Percentiles rank a stretch among this genome's conserved stretches.
phyloP scores from a whole-genome alignment of 148 eudicot species.

The Tetragonia tetragonoides region DNA sequence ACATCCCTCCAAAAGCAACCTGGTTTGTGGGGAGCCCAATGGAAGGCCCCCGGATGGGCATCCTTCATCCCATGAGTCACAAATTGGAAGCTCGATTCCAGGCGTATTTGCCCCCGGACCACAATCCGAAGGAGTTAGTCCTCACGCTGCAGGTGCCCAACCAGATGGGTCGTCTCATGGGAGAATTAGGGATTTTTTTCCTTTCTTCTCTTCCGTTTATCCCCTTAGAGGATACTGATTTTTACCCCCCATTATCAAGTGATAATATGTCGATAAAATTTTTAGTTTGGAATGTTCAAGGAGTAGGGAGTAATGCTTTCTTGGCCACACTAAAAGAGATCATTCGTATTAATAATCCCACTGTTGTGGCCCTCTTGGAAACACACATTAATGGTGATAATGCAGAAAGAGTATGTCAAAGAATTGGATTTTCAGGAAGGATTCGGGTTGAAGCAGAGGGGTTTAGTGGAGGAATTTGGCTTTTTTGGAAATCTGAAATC shows the following conservation, averaged over 20 bases:
- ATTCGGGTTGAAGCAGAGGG: background rate
- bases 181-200: background rate
- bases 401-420: background rate
- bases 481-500: background rate
- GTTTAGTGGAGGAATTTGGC: background rate
- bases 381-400: background rate
- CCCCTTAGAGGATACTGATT: too few species aligned
- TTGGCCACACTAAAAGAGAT: background rate
- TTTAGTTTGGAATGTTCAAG: background rate
- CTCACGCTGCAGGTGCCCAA: background rate
- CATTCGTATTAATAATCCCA: background rate
- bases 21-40: too few species aligned
- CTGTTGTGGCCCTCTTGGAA: background rate
- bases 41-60: too few species aligned
- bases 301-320: background rate
- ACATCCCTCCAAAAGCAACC: too few species aligned
- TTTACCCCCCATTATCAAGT: background rate
- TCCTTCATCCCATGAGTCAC: too few species aligned
- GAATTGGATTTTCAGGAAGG: background rate
- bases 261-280: background rate
- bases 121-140: too few species aligned
- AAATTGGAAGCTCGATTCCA: too few species aligned
- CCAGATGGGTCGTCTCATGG: background rate
- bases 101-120: too few species aligned
- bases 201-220: background rate